Base-by-base conservation (phyloP, 2,329 filamentous ascomycete species). In the Eutypella sp. region DNA sequence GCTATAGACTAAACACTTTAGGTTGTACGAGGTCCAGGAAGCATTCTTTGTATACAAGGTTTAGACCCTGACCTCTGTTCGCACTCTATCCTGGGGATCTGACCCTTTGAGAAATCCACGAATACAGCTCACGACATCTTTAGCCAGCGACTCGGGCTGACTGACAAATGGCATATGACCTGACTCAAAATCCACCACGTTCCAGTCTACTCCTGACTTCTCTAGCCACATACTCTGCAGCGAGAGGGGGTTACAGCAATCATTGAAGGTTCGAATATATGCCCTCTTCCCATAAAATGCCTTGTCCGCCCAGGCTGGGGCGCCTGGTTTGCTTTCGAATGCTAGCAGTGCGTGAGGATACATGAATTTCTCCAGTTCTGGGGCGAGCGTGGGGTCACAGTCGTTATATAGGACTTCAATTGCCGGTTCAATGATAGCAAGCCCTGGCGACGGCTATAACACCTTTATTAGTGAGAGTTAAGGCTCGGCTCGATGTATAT, bases 131-230 rank as follows among this genome's bases (percentile, higher is more conserved):
- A n/a, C n/a, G n/a, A n/a, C n/a, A n/a, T n/a, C n/a, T n/a, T n/a
- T n/a, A 15, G 51, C 55, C 7, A 59, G 25, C 2, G 34, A 43
- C 38, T 53, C 24, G 1, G 59, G 59, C 19, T 51, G 48, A 34
- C 57, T 61, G n/a, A 57, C 40, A 19, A 61, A 60, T 4, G 57
- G 57, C 52, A 60, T 57, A 19, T 59, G 57, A 1, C 57, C 59
- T 1, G 53, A 40, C 11, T 57, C 42, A 24, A 59, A 53, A 24
- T 60, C 47, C 2, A 56, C 43, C 3, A 61, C 48, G 13, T 59
- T 45, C 58, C 59, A 61, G 15, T 51, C 11, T 5, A 59, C 57
- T 6, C 42, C 41, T 5, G 54, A 50, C 36, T 54, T 60, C 37
- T 57, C 47, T 1, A 57, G 23, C 56, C 55, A 61, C 5, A 34